phyloP scores from a whole-genome alignment of 2,329 filamentous ascomycete genomes.

The Fusarium multiceps region DNA sequence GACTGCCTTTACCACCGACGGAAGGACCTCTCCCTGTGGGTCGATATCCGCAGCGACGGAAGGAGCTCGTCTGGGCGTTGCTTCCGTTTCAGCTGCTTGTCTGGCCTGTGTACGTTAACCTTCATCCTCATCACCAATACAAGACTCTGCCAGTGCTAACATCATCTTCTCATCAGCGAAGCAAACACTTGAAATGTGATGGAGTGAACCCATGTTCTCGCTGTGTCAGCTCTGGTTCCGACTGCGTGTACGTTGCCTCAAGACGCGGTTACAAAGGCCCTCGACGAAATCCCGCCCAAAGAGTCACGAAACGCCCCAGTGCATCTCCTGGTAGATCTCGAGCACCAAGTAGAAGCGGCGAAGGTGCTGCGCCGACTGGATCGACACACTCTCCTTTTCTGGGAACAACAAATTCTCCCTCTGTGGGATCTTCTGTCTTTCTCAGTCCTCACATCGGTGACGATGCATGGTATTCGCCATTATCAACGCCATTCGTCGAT shows the following conservation, averaged over 20 bases:
- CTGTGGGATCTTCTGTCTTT: conserved; percentile 17
- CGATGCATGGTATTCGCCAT: conserved; percentile 33
- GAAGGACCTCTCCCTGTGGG: conserved; percentile 27
- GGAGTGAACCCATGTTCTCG: conserved; percentile 76
- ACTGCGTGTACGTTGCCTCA: conserved; percentile 79
- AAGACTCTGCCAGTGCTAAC: conserved; percentile 10
- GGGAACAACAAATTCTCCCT: conserved; percentile 48
- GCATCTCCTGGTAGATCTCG: conserved; percentile 51
- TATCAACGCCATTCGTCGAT: conserved; percentile 31
- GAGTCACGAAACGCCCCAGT: conserved; percentile 63
- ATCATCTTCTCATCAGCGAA: conserved; percentile 54
- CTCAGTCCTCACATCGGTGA: conserved; percentile 29
- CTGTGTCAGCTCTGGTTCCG: conserved; percentile 67
- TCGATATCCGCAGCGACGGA: conserved; percentile 39
- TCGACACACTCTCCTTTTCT: conserved; percentile 48
- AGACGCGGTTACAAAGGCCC: conserved; percentile 78
- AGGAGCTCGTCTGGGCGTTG: conserved; percentile 47
- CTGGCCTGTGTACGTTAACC: conserved; percentile 63
- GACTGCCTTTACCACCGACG: conserved; percentile 19
- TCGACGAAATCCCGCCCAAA: conserved; percentile 54
- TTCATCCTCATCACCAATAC: neutral
- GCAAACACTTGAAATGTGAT: conserved; percentile 81
- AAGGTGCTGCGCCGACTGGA: conserved; percentile 58
- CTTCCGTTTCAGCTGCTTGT: conserved; percentile 62
- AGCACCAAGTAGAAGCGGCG: conserved; percentile 27